Base-by-base conservation (phyloP, 495 filamentous ascomycete species). In the Ascobolus immersus region DNA sequence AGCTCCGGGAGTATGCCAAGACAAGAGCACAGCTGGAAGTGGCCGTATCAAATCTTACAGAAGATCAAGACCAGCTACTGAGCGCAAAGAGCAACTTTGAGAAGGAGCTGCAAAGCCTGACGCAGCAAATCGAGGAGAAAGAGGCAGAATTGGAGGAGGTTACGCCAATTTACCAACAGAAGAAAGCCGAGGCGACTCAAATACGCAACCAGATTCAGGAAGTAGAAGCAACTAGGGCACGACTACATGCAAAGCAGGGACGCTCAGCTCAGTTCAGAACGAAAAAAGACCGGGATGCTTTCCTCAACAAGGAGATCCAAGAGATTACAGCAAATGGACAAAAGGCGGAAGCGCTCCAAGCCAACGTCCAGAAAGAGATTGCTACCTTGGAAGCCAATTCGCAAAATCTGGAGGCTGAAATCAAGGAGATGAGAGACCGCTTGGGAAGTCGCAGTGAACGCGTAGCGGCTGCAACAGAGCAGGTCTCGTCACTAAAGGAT, bases 211-310 rank as follows among this genome's bases (percentile, higher is more conserved):
- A 75, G 28, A 61, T 93, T 3, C 71, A 73, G 13, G 61, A 73
- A 23, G 77, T 77, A 4, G 75, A 86, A 48, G 71, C 69, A 5
- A 64, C 61, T 1, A 60, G 79, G 25, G 73, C 75, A 42, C 70
- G 82, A 17, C 60, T 99, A 11, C 81, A 92, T 44, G 78, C 76
- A 31, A 99, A 99, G 52, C 89, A 94, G 53, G 77, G 78, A 24
- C 71, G 82, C n/a, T 79, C 74, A 47, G 69, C 72, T 20, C 73
- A 77, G 35, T 94, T 90, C 55, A 74, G 65, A 46, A 84, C 64
- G 45, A 91, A 90, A 53, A 66, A 63, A 2, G 79, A 93, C 44
- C 71, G 86, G 2, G 89, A 99, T 47, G 65, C 66, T 24, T 92
- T 64, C 61, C 58, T 99, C 13, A 67, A 70, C 32, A 64, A 67